Base-by-base conservation (phyloP, 805 yeast genomes). In the Metschnikowia colocasiae region DNA sequence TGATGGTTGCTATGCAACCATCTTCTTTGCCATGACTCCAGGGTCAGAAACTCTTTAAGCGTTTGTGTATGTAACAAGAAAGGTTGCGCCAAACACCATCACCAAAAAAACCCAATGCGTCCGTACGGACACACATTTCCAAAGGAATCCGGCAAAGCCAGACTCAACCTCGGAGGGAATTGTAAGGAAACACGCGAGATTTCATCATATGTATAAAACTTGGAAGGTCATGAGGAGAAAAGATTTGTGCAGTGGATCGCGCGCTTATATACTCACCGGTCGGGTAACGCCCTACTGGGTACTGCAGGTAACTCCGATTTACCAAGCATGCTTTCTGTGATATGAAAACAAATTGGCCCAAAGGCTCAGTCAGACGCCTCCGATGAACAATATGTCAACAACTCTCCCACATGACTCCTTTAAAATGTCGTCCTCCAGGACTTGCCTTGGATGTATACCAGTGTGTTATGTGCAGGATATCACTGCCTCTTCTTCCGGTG, bases 121-220 rank as follows among this genome's bases (percentile, higher is more conserved):
- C 60, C 69, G 68, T 65, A 59, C 57, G 71, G 61, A 52, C 45
- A 47, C 52, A 57, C 58, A 56, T 56, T 55, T 60, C 61, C 61
- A 49, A 61, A 62, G 75, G 74, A 71, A 62, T 67, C 68, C 45
- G 52, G 56, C 20, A 40, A 27, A 26, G 41, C 55, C 59, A 53
- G 54, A 68, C 73, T 69, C 76, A 68, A 71, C 75, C 51, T 60
- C 59, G 46, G 53, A 63, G 76, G 76, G 75, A 65, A 64, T 59
- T 60, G 75, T 71, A 53, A 60, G 74, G 59, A 62, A 55, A 62
- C 57, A 79, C 82, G 82, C 76, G 74, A 76, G 79, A 67, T 68
- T 74, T 79, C 83, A 79, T 79, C 83, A 79, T 76, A 56, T 68
- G 72, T 74, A 68, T 76, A 75, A 78, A 79, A 79, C 81, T 78